These are phyloP conservation scores for Drechslera avenae DNA, from an alignment of 2,329 filamentous ascomycete genomes.

Conservation along the genomic window DNA sequence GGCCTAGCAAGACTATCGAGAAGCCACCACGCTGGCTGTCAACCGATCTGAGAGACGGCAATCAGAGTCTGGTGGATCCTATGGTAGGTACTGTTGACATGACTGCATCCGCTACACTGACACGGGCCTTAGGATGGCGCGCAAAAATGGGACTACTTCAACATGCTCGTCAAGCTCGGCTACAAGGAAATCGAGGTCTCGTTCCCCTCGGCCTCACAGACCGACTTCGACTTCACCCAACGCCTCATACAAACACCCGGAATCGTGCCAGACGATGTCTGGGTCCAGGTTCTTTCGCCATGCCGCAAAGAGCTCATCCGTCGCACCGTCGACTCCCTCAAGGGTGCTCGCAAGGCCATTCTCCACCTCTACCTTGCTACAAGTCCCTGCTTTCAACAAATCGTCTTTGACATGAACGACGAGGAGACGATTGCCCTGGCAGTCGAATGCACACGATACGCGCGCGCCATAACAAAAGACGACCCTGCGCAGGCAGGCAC, in stretches of 20 bases:
- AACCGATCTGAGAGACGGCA: slow-evolving; percentile 87
- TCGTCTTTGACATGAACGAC: slow-evolving; percentile 87
- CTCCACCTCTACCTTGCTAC: slow-evolving; percentile 96
- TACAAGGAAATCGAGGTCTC: slow-evolving; percentile 99
- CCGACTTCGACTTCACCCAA: slow-evolving; percentile 93
- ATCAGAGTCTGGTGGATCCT: slow-evolving; percentile 89
- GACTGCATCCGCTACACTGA: background rate
- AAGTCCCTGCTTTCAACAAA: slow-evolving; percentile 89
- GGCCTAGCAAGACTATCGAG: slow-evolving; percentile 80
- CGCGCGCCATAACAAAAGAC: slow-evolving; percentile 86
- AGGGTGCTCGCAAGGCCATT: slow-evolving; percentile 89
- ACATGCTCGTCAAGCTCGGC: slow-evolving; percentile 88
- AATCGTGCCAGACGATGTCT: slow-evolving; percentile 84
- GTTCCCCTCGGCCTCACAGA: slow-evolving; percentile 92
- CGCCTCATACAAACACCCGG: slow-evolving; percentile 84
- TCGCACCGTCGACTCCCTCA: slow-evolving; percentile 85
- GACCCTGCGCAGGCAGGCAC: slow-evolving; percentile 62
- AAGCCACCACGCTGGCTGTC: slow-evolving; percentile 91
- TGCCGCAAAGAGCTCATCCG: slow-evolving; percentile 90
- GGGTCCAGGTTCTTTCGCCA: slow-evolving; percentile 87
- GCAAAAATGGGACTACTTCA: slow-evolving; percentile 94
- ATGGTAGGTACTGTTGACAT: slow-evolving; percentile 66
- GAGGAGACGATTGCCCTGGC: slow-evolving; percentile 82
- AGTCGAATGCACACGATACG: slow-evolving; percentile 82
- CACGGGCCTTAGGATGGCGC: slow-evolving; percentile 72